These are phyloP conservation scores for Kingdonia uniflora DNA, from an alignment of 164 flowering plant genomes.

Conservation along the genomic window DNA sequence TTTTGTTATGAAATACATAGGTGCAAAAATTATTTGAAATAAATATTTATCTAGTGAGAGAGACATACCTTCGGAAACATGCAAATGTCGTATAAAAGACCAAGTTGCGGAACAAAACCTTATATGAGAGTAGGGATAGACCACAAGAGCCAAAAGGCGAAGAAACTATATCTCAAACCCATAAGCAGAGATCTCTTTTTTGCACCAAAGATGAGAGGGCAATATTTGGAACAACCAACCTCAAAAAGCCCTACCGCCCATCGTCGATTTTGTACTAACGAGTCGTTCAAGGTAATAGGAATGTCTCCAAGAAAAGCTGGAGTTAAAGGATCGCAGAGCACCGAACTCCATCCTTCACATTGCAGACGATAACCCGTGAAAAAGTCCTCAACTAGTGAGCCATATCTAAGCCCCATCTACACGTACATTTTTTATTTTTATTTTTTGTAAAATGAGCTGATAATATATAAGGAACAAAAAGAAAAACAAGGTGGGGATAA, in stretches of 20 bases:
- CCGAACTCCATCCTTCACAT: constrained; percentile 51
- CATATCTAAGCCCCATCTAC: constrained; percentile 55
- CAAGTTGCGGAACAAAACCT: constrained; percentile 28
- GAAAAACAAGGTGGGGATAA: no score
- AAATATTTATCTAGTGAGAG: no score
- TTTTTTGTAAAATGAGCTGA: no score
- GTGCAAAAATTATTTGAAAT: no score
- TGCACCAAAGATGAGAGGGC: constrained; percentile 40
- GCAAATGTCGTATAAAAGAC: constrained; percentile 15
- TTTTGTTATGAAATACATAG: no score
- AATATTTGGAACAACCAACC: constrained; percentile 37
- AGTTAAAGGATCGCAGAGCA: constrained; percentile 31
- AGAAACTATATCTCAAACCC: constrained; percentile 41
- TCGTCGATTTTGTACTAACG: constrained; percentile 42
- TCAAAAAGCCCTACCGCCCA: constrained; percentile 52
- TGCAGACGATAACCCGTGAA: constrained; percentile 43
- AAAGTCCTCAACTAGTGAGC: constrained; percentile 50
- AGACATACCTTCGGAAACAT: constrained; percentile 24
- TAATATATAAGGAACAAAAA: no score
- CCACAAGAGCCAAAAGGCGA: constrained; percentile 37
- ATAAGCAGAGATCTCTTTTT: constrained; percentile 33
- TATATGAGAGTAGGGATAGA: constrained; percentile 34
- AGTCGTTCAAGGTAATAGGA: constrained; percentile 29
- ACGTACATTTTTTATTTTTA: no score
- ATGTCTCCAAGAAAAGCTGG: constrained; percentile 40